These are phyloP conservation scores for Shiraia bambusicola DNA, from an alignment of 2,329 filamentous ascomycete species.

Conservation along the genomic window DNA sequence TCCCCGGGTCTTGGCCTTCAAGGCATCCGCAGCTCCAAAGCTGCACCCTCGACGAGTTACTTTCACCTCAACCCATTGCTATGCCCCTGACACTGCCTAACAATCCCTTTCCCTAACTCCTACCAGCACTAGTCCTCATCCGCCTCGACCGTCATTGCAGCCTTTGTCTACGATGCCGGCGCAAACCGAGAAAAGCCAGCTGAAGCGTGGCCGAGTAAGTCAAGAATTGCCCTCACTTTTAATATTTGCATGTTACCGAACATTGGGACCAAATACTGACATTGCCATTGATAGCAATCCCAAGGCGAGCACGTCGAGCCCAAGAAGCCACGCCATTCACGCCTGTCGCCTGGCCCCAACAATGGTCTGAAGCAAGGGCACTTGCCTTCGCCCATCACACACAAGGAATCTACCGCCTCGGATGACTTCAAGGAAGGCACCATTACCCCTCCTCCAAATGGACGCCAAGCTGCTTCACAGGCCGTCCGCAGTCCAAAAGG, in stretches of 20 bases:
- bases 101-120: slow-evolving; percentile 20
- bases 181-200: slow-evolving; percentile 71
- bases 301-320: slow-evolving; percentile 64
- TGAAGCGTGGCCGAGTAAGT: slow-evolving; percentile 78
- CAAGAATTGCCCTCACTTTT: slow-evolving; percentile 1
- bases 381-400: slow-evolving; percentile 79
- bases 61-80: slow-evolving; percentile 14
- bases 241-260: not conserved
- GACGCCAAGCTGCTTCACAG: slow-evolving; percentile 40
- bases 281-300: slow-evolving; percentile 57
- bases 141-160: slow-evolving; percentile 15
- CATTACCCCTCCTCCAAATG: slow-evolving; percentile 61
- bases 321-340: slow-evolving; percentile 84
- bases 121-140: slow-evolving; percentile 23
- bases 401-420: slow-evolving; percentile 64
- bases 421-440: slow-evolving; percentile 68
- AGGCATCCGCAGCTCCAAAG: slow-evolving; percentile 18
- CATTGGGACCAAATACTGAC: slow-evolving; percentile 14
- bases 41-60: slow-evolving; percentile 9
- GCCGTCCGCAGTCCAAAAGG: slow-evolving; percentile 40
- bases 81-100: slow-evolving; percentile 23
- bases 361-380: slow-evolving; percentile 58
- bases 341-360: slow-evolving; percentile 51
- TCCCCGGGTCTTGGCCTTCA: slow-evolving; percentile 20
- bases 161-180: slow-evolving; percentile 54